Percentiles rank a stretch among this genome's conserved stretches.
These are phyloP conservation scores for Eimeria sp. DNA, from an alignment of 169 alveolate genomes.

Conservation along the genomic window DNA sequence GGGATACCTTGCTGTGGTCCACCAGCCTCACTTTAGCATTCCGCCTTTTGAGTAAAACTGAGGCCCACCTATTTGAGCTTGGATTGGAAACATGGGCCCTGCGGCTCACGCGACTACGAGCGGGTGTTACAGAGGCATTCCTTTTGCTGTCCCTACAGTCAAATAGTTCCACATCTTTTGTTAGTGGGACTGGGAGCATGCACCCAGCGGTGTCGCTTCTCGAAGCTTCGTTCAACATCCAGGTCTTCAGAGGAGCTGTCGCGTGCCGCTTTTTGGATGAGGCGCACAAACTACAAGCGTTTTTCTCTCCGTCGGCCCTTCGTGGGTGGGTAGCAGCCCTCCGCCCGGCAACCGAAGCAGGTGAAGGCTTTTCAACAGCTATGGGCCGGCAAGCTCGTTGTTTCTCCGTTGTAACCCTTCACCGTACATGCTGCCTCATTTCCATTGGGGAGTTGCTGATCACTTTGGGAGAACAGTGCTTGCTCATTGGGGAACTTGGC, in stretches of 20 bases:
- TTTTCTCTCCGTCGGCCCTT: constrained; percentile 59
- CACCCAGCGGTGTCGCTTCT: constrained; percentile 70
- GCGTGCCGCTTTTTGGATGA: constrained; percentile 59
- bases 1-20: constrained; percentile 49
- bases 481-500: constrained; percentile 72
- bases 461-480: constrained; percentile 72
- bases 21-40: constrained; percentile 57
- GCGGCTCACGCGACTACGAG: constrained; percentile 45
- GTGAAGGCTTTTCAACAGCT: constrained; percentile 25
- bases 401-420: constrained; percentile 62
- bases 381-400: constrained; percentile 51
- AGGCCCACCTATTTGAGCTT: constrained; percentile 65
- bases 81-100: constrained; percentile 71
- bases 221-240: constrained; percentile 73
- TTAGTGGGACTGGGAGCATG: neutral
- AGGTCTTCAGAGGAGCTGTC: constrained; percentile 50
- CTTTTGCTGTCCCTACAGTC: constrained; percentile 30
- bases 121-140: constrained; percentile 53
- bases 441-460: constrained; percentile 69
- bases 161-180: neutral
- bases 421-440: constrained; percentile 46
- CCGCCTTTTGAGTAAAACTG: constrained; percentile 12
- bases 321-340: constrained; percentile 62
- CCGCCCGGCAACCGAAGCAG: constrained; percentile 35
- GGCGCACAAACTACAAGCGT: constrained; percentile 27